Base-by-base conservation (phyloP, 1,139 yeast genomes). In the Saccharomyces pastorianus region DNA sequence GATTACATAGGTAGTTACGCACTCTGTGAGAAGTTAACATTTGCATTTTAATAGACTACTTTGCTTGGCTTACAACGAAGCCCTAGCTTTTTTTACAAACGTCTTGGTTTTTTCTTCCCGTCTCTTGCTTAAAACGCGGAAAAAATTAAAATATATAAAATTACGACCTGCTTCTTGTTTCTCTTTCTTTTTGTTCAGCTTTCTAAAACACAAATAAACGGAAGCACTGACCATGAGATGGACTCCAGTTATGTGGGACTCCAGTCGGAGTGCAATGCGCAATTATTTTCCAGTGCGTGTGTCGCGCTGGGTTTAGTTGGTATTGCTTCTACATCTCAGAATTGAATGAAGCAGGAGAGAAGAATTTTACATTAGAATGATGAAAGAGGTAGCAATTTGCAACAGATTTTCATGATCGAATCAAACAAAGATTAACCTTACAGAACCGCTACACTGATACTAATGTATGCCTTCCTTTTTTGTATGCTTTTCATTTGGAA, bases 371-470 rank as follows among this genome's bases (percentile, higher is more conserved):
- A 17, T 49, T 44, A 42, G 17, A 42, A 49, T 49, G 51, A 49
- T 49, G 51, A 49, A 49, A 49, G 28, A 49, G 51, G 51, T 49
- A 49, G 51, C 51, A 47, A 27, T 29, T 41, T 34, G 42, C 26
- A 47, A 29, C 51, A 49, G 51, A 49, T 44, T 44, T 42, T 23
- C 26, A 51, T 54, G 58, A 48, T 49, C 47, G 58, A 57, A 38
- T 47, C 31, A 41, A 49, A 52, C 53, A 55, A 55, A 46, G 48
- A 34, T 47, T 38, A 38, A 52, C 55, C 61, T 61, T 56, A 49
- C 67, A 63, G 67, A 64, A 64, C 67, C 66, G 66, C 66, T 64
- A 64, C 66, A 61, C 67, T 64, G 67, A 63, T 44, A 50, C 46
- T 29, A 14, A 26, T 27, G 46, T 25, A 17, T 9, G 25, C 2